A percentile compares a stretch with the other conserved stretches of the same genome.
phyloP scores from a whole-genome alignment of 768 basidiomycete genomes.

The Russula sp. region DNA sequence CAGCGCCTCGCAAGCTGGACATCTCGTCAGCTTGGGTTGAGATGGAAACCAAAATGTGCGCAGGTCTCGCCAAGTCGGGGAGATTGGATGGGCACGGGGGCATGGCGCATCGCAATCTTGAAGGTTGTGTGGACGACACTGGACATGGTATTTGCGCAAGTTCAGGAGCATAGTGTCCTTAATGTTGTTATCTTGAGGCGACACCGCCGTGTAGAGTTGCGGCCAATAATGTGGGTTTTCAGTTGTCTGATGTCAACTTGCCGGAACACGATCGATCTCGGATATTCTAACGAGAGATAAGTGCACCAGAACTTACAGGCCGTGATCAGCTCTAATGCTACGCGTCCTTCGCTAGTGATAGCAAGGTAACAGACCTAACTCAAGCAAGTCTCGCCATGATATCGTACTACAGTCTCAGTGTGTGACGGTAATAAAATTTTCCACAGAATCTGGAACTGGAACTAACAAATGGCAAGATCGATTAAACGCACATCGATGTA shows the following conservation, averaged over 20 bases:
- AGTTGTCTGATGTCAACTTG: no score
- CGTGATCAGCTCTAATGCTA: no score
- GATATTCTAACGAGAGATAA: no score
- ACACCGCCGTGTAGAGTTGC: no score
- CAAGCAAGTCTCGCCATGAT: no score
- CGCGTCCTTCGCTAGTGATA: no score
- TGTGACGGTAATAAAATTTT: background rate
- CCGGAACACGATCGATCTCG: no score
- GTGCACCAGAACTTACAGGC: no score
- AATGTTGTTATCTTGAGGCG: no score
- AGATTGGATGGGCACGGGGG: background rate
- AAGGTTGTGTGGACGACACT: background rate
- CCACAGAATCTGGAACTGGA: background rate
- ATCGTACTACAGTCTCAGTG: background rate
- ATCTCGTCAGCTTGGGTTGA: constrained; percentile 62
- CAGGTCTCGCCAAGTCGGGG: constrained; percentile 54
- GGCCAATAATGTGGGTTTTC: no score
- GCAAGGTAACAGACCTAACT: no score
- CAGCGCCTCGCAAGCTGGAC: constrained; percentile 54
- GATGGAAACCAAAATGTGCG: constrained; percentile 56
- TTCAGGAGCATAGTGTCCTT: no score
- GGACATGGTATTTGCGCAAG: background rate
- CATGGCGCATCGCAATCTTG: background rate
- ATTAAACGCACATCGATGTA: background rate
- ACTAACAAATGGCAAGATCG: background rate